These are phyloP conservation scores for Phyllosticta citriasiana DNA, from an alignment of 2,329 filamentous ascomycete genomes.

Conservation along the genomic window DNA sequence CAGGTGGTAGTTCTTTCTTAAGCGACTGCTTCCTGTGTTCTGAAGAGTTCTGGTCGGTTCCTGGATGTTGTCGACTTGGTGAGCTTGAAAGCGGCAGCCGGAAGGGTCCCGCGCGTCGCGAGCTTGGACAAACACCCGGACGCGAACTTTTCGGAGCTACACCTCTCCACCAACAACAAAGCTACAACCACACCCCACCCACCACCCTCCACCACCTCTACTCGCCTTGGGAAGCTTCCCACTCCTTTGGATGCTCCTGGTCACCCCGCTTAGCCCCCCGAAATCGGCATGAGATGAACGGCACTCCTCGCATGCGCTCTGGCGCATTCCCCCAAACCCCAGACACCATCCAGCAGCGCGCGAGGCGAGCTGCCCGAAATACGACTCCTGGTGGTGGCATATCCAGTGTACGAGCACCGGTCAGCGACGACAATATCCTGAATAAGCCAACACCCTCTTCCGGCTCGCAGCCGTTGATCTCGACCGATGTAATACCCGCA, in stretches of 20 bases:
- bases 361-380: constrained; percentile 14
- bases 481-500: constrained; percentile 72
- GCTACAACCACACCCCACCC: constrained; percentile 6
- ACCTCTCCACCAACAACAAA: constrained; percentile 11
- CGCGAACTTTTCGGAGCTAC: constrained; percentile 21
- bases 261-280: background rate
- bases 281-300: constrained; percentile 60
- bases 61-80: background rate
- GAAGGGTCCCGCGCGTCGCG: constrained; percentile 7
- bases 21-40: background rate
- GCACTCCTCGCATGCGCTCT: constrained; percentile 70
- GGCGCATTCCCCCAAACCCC: constrained; percentile 69
- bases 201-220: background rate
- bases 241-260: constrained; percentile 2
- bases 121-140: constrained; percentile 12
- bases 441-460: constrained; percentile 15
- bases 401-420: constrained; percentile 23
- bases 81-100: background rate
- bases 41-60: background rate
- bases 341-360: constrained; percentile 25
- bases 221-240: constrained; percentile 1
- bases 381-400: constrained; percentile 14
- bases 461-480: constrained; percentile 55
- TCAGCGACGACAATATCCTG: constrained; percentile 22
- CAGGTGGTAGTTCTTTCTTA: no score